Base-by-base conservation (phyloP, 257 asterid genomes). In the Ajuga chamaepitys region DNA sequence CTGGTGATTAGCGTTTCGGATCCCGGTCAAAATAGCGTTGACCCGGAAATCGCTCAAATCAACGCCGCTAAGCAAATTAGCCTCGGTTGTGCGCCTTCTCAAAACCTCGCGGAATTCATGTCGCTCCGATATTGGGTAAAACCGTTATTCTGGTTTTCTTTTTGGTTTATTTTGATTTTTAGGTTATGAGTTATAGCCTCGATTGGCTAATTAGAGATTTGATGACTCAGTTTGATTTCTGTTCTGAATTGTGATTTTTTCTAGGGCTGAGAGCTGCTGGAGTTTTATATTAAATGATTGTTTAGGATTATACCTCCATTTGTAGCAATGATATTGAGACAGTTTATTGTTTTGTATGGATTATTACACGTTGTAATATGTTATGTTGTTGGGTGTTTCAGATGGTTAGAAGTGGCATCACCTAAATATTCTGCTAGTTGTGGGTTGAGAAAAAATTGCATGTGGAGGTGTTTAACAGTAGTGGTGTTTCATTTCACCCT, bases 1-100 rank as follows among this genome's bases (percentile, higher is more conserved):
- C 70, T 94, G 78, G 99, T 96, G 67, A 90, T 94, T 76, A 94
- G 99, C 79, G 98, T 83, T 16, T 94, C 99, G 58, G 98, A 90
- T 87, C 86, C 64, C 26, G 80, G 75, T 37, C 83, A 66, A 24
- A 76, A 30, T n/a, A 28, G 54, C 75, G 93, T 85, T 79, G 98
- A 94, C 84, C 80, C 89, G 42, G 95, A 90, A 73, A 83, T 87
- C 4, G 94, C 96, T 5, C 98, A 90, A 79, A 88, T 94, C 77
- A 73, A 87, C 70, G 91, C 85, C 26, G 96, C 91, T 1, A 92
- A 94, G 85, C 91, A 86, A 82, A 90, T 94, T 75, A 90, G 96
- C 83, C 85, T 94, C 71, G 98, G 96, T 14, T 79, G 87, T 70
- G 59, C 95, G 35, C 83, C 95, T 56, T 73, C 88, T 24, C 91